phyloP scores from a whole-genome alignment of 2,329 filamentous ascomycete species.

The Chaetomiaceae sp. region DNA sequence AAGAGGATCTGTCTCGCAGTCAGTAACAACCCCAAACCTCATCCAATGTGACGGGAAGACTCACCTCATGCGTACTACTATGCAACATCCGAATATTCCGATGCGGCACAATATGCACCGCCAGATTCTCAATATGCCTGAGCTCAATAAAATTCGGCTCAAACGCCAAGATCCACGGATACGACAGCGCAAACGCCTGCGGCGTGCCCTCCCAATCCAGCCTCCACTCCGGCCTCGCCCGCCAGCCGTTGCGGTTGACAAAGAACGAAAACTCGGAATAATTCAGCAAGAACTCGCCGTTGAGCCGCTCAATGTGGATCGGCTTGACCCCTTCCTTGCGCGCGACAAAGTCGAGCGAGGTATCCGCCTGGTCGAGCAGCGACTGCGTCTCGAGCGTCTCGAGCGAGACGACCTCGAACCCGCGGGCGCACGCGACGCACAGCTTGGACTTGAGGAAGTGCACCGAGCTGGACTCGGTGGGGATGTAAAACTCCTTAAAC shows the following conservation, averaged over 20 bases:
- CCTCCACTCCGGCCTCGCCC: slow-evolving; percentile 90
- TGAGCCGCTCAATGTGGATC: slow-evolving; percentile 94
- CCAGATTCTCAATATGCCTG: slow-evolving; percentile 87
- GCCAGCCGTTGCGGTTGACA: slow-evolving; percentile 97
- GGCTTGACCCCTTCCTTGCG: slow-evolving; percentile 90
- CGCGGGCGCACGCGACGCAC: slow-evolving; percentile 90
- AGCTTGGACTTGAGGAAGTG: slow-evolving; percentile 96
- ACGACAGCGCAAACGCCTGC: slow-evolving; percentile 87
- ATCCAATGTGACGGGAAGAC: slow-evolving; percentile 26
- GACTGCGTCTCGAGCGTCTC: slow-evolving; percentile 98
- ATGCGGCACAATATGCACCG: slow-evolving; percentile 92
- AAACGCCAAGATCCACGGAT: slow-evolving; percentile 95
- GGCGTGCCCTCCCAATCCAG: slow-evolving; percentile 97
- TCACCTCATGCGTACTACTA: slow-evolving; percentile 92
- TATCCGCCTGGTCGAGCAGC: slow-evolving; percentile 93
- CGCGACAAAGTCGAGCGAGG: slow-evolving; percentile 93
- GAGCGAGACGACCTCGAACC: slow-evolving; percentile 94
- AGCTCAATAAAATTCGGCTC: slow-evolving; percentile 98
- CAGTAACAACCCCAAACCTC: not conserved
- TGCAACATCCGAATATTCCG: slow-evolving; percentile 98
- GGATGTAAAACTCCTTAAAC: slow-evolving; percentile 99
- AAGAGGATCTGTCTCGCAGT: slow-evolving; percentile 74
- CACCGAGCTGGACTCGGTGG: slow-evolving; percentile 94
- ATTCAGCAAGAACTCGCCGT: slow-evolving; percentile 94
- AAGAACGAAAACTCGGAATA: slow-evolving; percentile 99